Percentiles rank a stretch among this genome's conserved stretches.
phyloP scores from a whole-genome alignment of 345 rosid species.

The Populus pruinosa region DNA sequence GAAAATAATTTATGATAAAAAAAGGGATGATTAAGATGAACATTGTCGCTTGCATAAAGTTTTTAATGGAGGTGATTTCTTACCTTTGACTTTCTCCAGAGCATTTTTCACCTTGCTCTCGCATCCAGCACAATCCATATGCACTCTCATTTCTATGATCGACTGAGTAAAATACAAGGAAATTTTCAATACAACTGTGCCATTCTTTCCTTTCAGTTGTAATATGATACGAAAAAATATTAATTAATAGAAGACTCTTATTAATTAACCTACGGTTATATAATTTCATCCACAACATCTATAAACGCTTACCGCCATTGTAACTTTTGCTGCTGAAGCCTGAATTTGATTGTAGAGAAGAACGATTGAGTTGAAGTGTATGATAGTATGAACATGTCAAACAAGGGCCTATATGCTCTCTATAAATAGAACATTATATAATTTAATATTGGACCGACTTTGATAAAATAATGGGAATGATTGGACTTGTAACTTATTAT shows the following conservation, averaged over 20 bases:
- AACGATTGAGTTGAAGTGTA: not conserved
- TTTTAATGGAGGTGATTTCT: not conserved
- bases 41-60: too few relatives aligned
- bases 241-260: not conserved
- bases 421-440: not conserved
- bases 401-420: not conserved
- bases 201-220: too few relatives aligned
- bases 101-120: slow-evolving; percentile 58
- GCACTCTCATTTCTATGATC: slow-evolving; percentile 75
- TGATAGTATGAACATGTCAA: not conserved
- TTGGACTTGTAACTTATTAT: too few relatives aligned
- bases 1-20: not conserved
- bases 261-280: not conserved
- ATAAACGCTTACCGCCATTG: not conserved
- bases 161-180: slow-evolving; percentile 24
- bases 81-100: slow-evolving; percentile 72
- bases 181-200: too few relatives aligned
- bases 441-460: too few relatives aligned
- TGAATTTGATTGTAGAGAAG: not conserved
- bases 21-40: not conserved
- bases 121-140: slow-evolving; percentile 85
- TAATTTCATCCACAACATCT: not conserved
- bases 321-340: not conserved
- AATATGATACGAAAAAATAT: too few relatives aligned
- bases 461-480: too few relatives aligned